phyloP scores from a whole-genome alignment of 2,329 filamentous ascomycete genomes.

The Trichocomaceae sp. region DNA sequence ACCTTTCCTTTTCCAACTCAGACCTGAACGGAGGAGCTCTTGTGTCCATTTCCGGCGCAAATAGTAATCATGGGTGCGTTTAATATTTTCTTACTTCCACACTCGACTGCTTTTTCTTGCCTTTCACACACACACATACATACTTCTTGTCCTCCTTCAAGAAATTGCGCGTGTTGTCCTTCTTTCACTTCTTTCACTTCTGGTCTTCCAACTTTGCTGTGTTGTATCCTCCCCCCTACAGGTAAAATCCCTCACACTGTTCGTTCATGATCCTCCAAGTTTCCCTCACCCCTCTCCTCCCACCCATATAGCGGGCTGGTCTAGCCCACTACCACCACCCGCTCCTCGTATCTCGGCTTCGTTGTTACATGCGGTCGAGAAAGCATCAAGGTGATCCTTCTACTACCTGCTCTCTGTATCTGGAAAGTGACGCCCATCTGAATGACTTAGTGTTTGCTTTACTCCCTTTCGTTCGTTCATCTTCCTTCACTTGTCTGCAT shows the following conservation, averaged over 20 bases:
- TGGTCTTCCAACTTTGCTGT: conserved; percentile 4
- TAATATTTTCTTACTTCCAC: conserved; percentile 10
- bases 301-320: conserved; percentile 9
- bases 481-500: neutral
- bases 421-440: conserved; percentile 1
- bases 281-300: neutral
- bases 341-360: conserved; percentile 21
- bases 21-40: conserved; percentile 14
- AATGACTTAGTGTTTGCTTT: conserved; percentile 3
- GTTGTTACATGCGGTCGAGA: conserved; percentile 13
- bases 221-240: conserved; percentile 2
- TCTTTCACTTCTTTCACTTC: conserved; percentile 11
- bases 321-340: conserved; percentile 14
- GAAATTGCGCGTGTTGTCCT: neutral
- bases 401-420: neutral
- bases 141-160: conserved; percentile 4
- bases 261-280: conserved; percentile 5
- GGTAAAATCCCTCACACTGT: conserved; percentile 7
- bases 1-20: conserved; percentile 12
- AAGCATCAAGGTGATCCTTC: conserved; percentile 12
- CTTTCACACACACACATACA: conserved; percentile 2
- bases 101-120: neutral
- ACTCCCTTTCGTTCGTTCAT: conserved; percentile 9
- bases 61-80: conserved; percentile 24
- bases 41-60: conserved; percentile 14